These are phyloP conservation scores for Xylaria flabelliformis DNA, from an alignment of 495 filamentous ascomycete genomes.

Conservation along the genomic window DNA sequence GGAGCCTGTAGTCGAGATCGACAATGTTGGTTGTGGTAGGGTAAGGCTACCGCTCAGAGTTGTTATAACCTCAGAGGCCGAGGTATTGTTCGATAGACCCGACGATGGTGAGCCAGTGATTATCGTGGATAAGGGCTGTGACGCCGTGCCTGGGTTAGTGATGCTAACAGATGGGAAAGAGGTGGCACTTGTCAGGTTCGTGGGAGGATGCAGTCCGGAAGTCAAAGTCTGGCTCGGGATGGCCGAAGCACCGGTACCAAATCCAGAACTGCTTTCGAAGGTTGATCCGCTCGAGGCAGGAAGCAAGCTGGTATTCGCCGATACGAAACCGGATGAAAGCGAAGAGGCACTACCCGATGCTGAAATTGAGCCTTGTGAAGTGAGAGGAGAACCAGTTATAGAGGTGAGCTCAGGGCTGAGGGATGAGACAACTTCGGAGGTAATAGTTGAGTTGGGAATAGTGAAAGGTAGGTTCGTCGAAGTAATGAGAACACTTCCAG, in stretches of 20 bases:
- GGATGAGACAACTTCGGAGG: not conserved
- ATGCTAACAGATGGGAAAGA: not conserved
- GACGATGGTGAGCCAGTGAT: not conserved
- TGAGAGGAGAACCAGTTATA: not conserved
- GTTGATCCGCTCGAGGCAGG: not conserved
- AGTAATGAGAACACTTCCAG: not conserved
- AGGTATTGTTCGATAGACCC: conserved; percentile 5
- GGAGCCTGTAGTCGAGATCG: not conserved
- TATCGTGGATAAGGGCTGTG: not conserved
- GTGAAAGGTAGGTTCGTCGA: not conserved
- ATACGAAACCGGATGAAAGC: not conserved
- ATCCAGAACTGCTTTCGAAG: not conserved
- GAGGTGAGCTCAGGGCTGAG: not conserved
- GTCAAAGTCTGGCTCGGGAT: not conserved
- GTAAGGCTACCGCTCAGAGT: conserved; percentile 11
- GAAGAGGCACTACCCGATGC: not conserved
- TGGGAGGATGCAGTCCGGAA: not conserved
- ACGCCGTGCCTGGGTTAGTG: not conserved
- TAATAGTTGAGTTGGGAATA: not conserved
- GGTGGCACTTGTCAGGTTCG: conserved; percentile 2
- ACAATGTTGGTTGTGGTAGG: not conserved
- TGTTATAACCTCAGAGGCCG: not conserved
- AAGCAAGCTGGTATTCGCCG: conserved; percentile 11
- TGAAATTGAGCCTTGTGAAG: not conserved
- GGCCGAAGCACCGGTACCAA: not conserved